A percentile compares a stretch with the other conserved stretches of the same genome.
These are phyloP conservation scores for Neurospora sp. DNA, from an alignment of 495 filamentous ascomycete genomes.

Conservation along the genomic window DNA sequence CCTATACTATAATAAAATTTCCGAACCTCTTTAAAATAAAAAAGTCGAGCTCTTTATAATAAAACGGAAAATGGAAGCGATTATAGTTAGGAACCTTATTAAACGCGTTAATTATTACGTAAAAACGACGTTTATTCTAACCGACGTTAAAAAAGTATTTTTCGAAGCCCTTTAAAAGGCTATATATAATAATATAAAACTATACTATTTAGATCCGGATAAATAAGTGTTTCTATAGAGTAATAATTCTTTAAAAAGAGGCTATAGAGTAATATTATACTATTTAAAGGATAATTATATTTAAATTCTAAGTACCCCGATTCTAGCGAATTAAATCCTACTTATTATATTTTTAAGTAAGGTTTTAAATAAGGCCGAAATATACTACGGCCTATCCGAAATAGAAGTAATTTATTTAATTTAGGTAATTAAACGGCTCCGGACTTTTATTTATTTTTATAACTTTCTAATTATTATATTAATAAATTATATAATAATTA, in stretches of 20 bases:
- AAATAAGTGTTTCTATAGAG: neutral
- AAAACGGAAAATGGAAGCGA: neutral
- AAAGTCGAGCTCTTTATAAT: neutral
- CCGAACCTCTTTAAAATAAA: neutral
- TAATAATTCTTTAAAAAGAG: neutral
- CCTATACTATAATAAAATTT: neutral
- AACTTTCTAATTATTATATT: too few species aligned
- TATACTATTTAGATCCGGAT: neutral
- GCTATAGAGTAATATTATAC: neutral
- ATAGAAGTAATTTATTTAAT: too few species aligned
- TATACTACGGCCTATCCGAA: too few species aligned
- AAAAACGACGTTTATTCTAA: neutral
- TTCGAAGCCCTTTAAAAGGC: neutral
- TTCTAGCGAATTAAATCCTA: neutral
- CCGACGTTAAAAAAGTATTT: fast-evolving
- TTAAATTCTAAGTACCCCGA: neutral
- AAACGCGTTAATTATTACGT: neutral
- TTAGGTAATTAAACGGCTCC: too few species aligned
- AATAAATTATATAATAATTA: too few species aligned
- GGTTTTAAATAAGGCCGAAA: neutral
- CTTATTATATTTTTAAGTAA: neutral
- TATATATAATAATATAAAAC: neutral
- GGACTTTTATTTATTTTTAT: too few species aligned
- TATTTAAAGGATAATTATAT: neutral
- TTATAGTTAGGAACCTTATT: neutral